phyloP scores from a whole-genome alignment of 2,329 filamentous ascomycete genomes.

The Sarocladium strictum region DNA sequence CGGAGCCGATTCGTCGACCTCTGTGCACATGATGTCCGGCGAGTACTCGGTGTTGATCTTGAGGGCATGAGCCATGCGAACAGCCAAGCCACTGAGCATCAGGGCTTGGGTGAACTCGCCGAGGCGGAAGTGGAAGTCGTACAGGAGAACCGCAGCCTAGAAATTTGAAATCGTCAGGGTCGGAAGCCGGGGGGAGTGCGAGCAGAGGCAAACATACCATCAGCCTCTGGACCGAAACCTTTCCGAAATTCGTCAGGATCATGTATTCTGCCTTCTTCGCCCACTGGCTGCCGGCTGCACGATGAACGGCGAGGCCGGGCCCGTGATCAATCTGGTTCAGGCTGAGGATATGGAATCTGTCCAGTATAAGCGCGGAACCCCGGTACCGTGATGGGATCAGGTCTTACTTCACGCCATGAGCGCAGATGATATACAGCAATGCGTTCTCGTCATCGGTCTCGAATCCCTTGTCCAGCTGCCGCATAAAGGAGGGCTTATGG shows the following conservation, averaged over 20 bases:
- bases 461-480: conserved; percentile 15
- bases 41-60: conserved; percentile 32
- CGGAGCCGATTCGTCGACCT: conserved; percentile 21
- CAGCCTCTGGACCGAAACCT: conserved; percentile 30
- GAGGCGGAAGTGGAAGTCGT: conserved; percentile 33
- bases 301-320: conserved; percentile 22
- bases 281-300: conserved; percentile 30
- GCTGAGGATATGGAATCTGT: conserved; percentile 28
- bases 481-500: conserved; percentile 19
- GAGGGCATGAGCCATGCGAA: conserved; percentile 35
- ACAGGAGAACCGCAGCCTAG: conserved; percentile 32
- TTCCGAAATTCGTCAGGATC: conserved; percentile 31
- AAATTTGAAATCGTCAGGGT: neutral
- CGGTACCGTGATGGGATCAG: no score
- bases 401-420: conserved; percentile 17
- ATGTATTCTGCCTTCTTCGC: conserved; percentile 30
- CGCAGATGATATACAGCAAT: conserved; percentile 17
- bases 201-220: conserved; percentile 23
- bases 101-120: conserved; percentile 34
- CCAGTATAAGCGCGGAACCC: no score
- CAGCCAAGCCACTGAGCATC: conserved; percentile 34
- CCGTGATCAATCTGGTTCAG: conserved; percentile 24
- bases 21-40: conserved; percentile 31
- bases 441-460: conserved; percentile 14
- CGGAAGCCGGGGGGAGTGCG: neutral